Base-by-base conservation (phyloP, 31 red algal species). In the Odonthalia washingtoniensis region DNA sequence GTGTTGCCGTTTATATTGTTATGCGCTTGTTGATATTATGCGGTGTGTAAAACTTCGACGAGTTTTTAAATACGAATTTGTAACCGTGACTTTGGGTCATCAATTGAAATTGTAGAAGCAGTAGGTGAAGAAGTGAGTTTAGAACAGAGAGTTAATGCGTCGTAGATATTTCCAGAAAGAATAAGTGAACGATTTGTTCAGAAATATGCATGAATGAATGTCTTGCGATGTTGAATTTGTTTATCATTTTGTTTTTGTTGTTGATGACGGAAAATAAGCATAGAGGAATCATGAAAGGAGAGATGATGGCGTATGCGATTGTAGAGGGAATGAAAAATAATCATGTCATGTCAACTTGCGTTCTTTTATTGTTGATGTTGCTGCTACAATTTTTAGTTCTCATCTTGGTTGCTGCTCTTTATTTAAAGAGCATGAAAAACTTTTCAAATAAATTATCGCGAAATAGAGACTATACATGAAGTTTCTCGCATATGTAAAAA, bases 331-430 rank as follows among this genome's bases (percentile, higher is more conserved):
- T 92, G 46, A 37, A 92, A 64, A 81, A 72, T 46, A 92, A 92
- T 92, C 89, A 92, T 92, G 80, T 92, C 68, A 92, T 85, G 36
- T 80, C 87, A 89, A n/a, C n/a, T n/a, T n/a, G n/a, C n/a, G n/a
- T n/a, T n/a, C n/a, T n/a, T n/a, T n/a, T n/a, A n/a, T n/a, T n/a
- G n/a, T n/a, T n/a, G n/a, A n/a, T n/a, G n/a, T n/a, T n/a, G n/a
- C n/a, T n/a, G n/a, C n/a, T n/a, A n/a, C n/a, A n/a, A n/a, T n/a
- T n/a, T n/a, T n/a, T n/a, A n/a, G n/a, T n/a, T n/a, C n/a, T n/a
- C n/a, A n/a, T n/a, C n/a, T n/a, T n/a, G n/a, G n/a, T n/a, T n/a
- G n/a, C n/a, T n/a, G n/a, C n/a, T n/a, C n/a, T n/a, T n/a, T n/a
- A n/a, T n/a, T n/a, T n/a, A n/a, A n/a, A n/a, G n/a, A n/a, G n/a